These are phyloP conservation scores for Periconia sp. DNA, from an alignment of 2,329 filamentous ascomycete genomes.

Conservation along the genomic window DNA sequence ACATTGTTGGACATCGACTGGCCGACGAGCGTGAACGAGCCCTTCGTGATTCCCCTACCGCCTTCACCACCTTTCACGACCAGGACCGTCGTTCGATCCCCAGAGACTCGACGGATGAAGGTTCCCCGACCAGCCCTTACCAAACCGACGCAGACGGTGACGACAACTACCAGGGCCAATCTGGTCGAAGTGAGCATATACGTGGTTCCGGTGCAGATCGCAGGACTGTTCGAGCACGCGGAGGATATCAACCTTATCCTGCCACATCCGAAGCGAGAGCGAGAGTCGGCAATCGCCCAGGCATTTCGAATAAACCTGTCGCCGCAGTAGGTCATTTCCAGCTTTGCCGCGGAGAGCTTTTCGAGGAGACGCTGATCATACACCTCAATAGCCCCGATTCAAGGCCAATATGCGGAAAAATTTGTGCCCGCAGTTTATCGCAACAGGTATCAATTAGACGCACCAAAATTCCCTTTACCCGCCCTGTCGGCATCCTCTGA, in stretches of 20 bases:
- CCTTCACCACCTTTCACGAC: too few relatives aligned
- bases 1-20: constrained; percentile 6
- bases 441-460: constrained; percentile 31
- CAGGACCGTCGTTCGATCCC: not conserved
- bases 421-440: constrained; percentile 31
- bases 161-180: not conserved
- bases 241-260: not conserved
- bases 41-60: not conserved
- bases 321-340: too few relatives aligned
- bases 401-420: constrained; percentile 8
- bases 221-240: not conserved
- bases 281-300: too few relatives aligned
- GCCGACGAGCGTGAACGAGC: constrained; percentile 11
- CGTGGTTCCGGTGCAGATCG: not conserved
- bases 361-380: not conserved
- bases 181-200: not conserved
- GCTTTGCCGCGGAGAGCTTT: too few relatives aligned
- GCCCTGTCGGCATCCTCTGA: constrained; percentile 14
- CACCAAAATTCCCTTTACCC: not conserved
- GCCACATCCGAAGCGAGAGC: not conserved
- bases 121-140: constrained; percentile 9
- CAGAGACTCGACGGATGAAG: not conserved
- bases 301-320: too few relatives aligned
- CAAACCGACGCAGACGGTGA: not conserved
- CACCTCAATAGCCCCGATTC: not conserved